Evolutionary conservation across 2,329 filamentous ascomycete genomes (phyloP), one percentile per base, ranked within the genome.

Genomic region (Pezicula rhizophila): DNA sequence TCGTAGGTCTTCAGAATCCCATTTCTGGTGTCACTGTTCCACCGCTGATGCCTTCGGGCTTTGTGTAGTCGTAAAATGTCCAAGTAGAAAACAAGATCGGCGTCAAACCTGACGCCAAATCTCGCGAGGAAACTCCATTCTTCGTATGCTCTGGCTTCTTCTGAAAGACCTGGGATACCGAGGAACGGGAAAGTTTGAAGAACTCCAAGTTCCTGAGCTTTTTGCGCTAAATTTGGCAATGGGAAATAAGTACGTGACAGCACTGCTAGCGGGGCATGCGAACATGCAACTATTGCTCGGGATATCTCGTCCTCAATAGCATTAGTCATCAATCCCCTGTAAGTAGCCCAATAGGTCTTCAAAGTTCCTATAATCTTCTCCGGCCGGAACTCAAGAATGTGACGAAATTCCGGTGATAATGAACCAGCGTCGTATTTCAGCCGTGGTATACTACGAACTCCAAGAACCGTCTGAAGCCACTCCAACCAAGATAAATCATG

Each of bases 81-180:
- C 23, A 53, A 3, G 33, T 55, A 53, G 25, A 55, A 55, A 8
- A 17, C 25, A 46, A 53, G 43, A 46, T 50, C 38, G 11, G 28
- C 18, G 12, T 55, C 43, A 45, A 53, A 55, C 12, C 35, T 39
- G 20, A 55, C 52, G 2, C 37, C 31, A 47, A 55, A 57, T 39
- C 44, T 35, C 2, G 28, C 49, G 31, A 57, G 51, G 37, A 57
- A 57, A 26, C 42, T 52, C 55, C 53, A 57, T 31, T 53, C 51
- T 48, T 42, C 33, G 20, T 28, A 20, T 28, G 38, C 14, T n/a
- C 5, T 26, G 8, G 7, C 25, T 8, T 31, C 51, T 38, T 49
- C 48, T 0, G 31, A 10, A 50, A 45, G n/a, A 42, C 25, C 40
- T 4, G 44, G 20, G 25, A 52, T 17, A 11, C 8, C n/a, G 11